Evolutionary conservation across 192 early-diverging fungal genomes (phyloP).

Genomic region (Backusella luteola): DNA sequence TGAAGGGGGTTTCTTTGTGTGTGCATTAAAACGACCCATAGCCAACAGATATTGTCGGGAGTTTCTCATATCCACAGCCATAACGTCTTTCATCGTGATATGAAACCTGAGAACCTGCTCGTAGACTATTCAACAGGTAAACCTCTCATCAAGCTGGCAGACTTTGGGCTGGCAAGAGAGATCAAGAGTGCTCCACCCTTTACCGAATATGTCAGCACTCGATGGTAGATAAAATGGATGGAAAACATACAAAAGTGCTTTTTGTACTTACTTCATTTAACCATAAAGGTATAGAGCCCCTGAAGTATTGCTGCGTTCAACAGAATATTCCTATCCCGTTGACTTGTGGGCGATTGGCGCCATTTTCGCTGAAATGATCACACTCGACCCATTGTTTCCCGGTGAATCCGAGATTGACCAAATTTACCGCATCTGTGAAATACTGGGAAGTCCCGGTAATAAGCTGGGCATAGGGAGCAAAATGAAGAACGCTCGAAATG

Average conservation of each 20-base stretch:
- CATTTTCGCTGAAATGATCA: constrained; percentile 87
- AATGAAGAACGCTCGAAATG: background rate
- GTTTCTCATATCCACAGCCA: constrained; percentile 91
- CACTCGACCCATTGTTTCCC: constrained; percentile 87
- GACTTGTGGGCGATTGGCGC: constrained; percentile 96
- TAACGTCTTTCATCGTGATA: constrained; percentile 85
- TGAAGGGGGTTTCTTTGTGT: background rate
- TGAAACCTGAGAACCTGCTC: constrained; percentile 66
- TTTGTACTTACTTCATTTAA: background rate
- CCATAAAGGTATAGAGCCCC: constrained; percentile 71
- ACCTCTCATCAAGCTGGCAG: constrained; percentile 57
- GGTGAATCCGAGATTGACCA: constrained; percentile 93
- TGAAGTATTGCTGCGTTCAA: constrained; percentile 87
- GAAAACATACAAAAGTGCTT: background rate
- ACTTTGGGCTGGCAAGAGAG: constrained; percentile 84
- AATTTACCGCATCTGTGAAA: constrained; percentile 75
- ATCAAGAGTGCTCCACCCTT: constrained; percentile 84
- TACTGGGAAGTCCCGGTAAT: constrained; percentile 73
- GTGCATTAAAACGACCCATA: constrained; percentile 27
- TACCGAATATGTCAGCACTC: constrained; percentile 95
- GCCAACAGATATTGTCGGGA: constrained; percentile 85
- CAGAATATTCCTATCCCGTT: constrained; percentile 85
- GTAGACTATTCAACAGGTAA: constrained; percentile 51
- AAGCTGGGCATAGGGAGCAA: background rate
- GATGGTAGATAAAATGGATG: constrained; percentile 58